A percentile compares a stretch with the other conserved stretches of the same genome.
phyloP scores from a whole-genome alignment of 1,284 basidiomycete genomes.

The Trametes versicolor region DNA sequence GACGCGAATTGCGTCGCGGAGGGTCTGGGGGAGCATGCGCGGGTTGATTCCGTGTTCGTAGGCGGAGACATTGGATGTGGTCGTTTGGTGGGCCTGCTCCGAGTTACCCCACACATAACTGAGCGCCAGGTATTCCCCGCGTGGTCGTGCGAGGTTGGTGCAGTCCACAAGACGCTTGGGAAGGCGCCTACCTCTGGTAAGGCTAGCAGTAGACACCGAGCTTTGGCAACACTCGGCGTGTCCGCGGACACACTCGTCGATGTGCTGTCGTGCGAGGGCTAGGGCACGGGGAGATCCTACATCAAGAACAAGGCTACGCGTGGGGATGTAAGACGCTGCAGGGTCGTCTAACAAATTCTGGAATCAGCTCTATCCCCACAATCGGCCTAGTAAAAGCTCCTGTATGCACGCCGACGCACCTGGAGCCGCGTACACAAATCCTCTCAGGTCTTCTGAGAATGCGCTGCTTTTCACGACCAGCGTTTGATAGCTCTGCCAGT shows the following conservation, averaged over 20 bases:
- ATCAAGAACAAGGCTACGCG: background rate
- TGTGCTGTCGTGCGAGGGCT: too few species aligned
- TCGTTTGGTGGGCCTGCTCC: constrained; percentile 11
- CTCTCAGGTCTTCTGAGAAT: too few species aligned
- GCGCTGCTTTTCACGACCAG: background rate
- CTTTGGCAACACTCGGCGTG: background rate
- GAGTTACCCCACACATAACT: constrained; percentile 31
- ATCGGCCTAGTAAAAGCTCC: background rate
- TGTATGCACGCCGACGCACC: background rate
- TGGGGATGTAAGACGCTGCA: constrained; percentile 13
- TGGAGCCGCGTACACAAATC: background rate
- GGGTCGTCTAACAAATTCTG: constrained; percentile 11
- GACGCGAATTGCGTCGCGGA: constrained; percentile 10
- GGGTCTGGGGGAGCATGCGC: background rate
- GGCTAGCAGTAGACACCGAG: too few species aligned
- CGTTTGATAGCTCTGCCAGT: background rate
- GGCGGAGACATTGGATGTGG: background rate
- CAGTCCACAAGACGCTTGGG: constrained; percentile 25
- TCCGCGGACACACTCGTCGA: constrained; percentile 4
- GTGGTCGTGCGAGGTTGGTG: background rate
- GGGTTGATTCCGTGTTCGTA: constrained; percentile 2
- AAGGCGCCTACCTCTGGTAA: background rate
- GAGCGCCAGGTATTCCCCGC: constrained; percentile 18
- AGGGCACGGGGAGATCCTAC: background rate
- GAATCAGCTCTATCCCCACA: background rate